These are phyloP conservation scores for Daldinia eschscholtzii DNA, from an alignment of 2,329 filamentous ascomycete genomes.

Conservation along the genomic window DNA sequence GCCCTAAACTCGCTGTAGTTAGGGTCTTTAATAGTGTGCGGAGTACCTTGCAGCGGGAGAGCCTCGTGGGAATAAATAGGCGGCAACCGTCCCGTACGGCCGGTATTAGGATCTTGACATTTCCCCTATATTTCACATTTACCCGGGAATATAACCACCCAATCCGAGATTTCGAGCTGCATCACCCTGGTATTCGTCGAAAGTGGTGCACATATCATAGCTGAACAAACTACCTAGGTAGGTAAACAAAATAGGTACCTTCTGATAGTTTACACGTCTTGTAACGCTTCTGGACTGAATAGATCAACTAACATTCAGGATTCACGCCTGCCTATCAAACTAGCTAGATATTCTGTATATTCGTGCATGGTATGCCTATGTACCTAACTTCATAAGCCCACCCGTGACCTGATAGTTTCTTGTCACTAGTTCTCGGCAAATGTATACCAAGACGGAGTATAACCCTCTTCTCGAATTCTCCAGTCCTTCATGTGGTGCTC, in stretches of 20 bases:
- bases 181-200: neutral
- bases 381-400: neutral
- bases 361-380: neutral
- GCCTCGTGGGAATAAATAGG: constrained; percentile 14
- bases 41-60: constrained; percentile 15
- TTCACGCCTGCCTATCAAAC: neutral
- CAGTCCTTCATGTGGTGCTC: constrained; percentile 3
- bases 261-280: neutral
- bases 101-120: constrained; percentile 26
- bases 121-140: constrained; percentile 15
- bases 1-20: constrained; percentile 19
- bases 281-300: neutral
- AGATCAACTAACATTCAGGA: neutral
- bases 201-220: neutral
- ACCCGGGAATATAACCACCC: constrained; percentile 23
- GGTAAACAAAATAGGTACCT: neutral
- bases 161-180: neutral
- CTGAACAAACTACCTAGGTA: neutral
- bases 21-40: constrained; percentile 17
- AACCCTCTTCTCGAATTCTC: neutral
- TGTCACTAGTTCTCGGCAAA: neutral
- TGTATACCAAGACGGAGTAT: neutral
- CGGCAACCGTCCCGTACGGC: constrained; percentile 32
- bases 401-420: neutral
- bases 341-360: neutral